Evolutionary conservation across 805 yeast species (phyloP).

Genomic region (Suhomyces tanzawaensis): DNA sequence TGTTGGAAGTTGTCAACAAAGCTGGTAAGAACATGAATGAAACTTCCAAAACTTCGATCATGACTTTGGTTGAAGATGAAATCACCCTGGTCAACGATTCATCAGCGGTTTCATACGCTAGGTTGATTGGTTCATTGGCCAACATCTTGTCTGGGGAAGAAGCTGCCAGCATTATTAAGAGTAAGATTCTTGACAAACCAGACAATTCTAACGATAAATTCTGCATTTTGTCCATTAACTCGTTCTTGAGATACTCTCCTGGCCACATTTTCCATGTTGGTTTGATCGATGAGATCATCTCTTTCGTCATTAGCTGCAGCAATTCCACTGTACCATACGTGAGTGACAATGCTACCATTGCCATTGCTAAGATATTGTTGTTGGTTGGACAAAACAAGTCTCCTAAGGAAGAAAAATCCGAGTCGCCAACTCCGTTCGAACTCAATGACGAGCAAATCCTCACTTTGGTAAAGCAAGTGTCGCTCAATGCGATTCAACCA

Average conservation of each 20-base stretch:
- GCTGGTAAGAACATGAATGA: conserved; percentile 81
- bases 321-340: conserved; percentile 48
- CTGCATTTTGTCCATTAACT: conserved; percentile 70
- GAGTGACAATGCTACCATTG: conserved; percentile 73
- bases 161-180: conserved; percentile 55
- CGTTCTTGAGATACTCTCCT: conserved; percentile 79
- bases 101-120: conserved; percentile 72
- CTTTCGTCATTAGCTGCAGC: conserved; percentile 46
- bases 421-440: conserved; percentile 27
- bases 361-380: conserved; percentile 77
- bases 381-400: conserved; percentile 40
- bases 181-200: conserved; percentile 53
- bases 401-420: conserved; percentile 19
- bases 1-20: conserved; percentile 74
- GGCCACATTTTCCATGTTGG: conserved; percentile 54
- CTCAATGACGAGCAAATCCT: conserved; percentile 41
- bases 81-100: conserved; percentile 53
- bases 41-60: conserved; percentile 62
- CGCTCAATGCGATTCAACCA: conserved; percentile 51
- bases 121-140: conserved; percentile 73
- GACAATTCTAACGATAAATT: conserved; percentile 47
- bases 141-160: conserved; percentile 63
- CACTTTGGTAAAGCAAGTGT: conserved; percentile 49
- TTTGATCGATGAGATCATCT: conserved; percentile 47
- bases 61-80: conserved; percentile 73